These are phyloP conservation scores for Geosmithia putterillii DNA, from an alignment of 2,329 filamentous ascomycete genomes.

Conservation along the genomic window DNA sequence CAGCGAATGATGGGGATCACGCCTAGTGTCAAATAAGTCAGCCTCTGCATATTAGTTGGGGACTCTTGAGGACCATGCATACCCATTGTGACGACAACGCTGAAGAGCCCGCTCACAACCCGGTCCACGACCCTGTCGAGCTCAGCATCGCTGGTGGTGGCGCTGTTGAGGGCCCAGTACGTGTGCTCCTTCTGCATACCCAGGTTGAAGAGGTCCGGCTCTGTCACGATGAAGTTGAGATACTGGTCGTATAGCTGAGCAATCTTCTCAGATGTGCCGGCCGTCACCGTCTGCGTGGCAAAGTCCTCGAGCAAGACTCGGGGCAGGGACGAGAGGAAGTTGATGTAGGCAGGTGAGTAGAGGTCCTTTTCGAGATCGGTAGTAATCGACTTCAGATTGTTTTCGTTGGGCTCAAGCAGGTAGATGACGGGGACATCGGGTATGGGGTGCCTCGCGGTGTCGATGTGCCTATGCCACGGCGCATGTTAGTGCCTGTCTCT, in stretches of 20 bases:
- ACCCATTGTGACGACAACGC: conserved; percentile 97
- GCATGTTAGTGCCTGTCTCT: conserved; percentile 10
- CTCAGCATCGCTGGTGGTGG: conserved; percentile 78
- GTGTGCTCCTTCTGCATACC: conserved; percentile 83
- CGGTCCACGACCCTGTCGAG: conserved; percentile 78
- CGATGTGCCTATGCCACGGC: conserved; percentile 52
- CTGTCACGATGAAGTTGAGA: conserved; percentile 90
- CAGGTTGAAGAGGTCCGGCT: conserved; percentile 89
- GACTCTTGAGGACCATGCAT: conserved; percentile 12
- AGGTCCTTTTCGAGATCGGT: conserved; percentile 75
- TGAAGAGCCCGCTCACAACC: conserved; percentile 94
- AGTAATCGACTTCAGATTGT: conserved; percentile 75
- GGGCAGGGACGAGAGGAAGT: conserved; percentile 90
- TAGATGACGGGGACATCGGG: conserved; percentile 95
- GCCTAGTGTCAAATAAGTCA: conserved; percentile 36
- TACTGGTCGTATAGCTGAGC: conserved; percentile 94
- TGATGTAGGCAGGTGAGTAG: conserved; percentile 90
- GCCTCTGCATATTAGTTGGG: background rate
- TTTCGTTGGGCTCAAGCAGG: conserved; percentile 75
- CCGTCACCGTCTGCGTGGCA: conserved; percentile 71
- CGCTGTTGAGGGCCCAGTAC: conserved; percentile 95
- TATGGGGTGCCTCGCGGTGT: conserved; percentile 73
- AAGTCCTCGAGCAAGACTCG: conserved; percentile 90
- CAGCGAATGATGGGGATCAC: conserved; percentile 92
- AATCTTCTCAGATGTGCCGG: conserved; percentile 79